Base-by-base conservation (phyloP, 2,329 filamentous ascomycete genomes). In the Fusarium falciforme region DNA sequence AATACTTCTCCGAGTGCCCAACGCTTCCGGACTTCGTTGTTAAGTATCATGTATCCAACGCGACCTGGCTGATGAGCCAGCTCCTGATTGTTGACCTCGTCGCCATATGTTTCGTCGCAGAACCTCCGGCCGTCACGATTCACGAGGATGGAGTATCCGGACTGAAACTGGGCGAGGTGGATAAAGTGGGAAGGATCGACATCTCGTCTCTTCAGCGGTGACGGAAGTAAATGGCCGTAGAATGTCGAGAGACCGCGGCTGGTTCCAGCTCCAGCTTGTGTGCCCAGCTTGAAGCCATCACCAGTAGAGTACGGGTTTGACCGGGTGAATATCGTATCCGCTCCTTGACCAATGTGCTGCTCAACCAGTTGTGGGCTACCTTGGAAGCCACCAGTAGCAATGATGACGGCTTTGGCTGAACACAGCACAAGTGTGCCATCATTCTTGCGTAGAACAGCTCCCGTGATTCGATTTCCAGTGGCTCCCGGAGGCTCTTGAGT, bases 61-160 rank as follows among this genome's bases (percentile, higher is more conserved):
- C 66, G 61, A 5, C 55, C 58, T 4, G 62, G 69, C 38, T 71
- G 66, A 10, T 55, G 69, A 8, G 69, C 66, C 11, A 71, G 66
- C 6, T 71, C 69, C 16, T 71, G 66, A 55, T 71, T 71, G 52
- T 71, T 71, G 29, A 71, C 69, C 38, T 71, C 69, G 6, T 69
- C 69, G 3, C 69, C 69, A 5, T 69, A 66, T n/a, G 69, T 71
- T 40, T 71, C 69, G 20, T 71, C 69, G 22, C 69, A 71, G 61
- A 71, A 71, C 16, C 69, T 47, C 14, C 44, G 59, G 1, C 69
- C 69, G 2, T 64, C 33, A 14, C 62, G 47, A 27, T 71, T 71
- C 17, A 71, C 69, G 3, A 71, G 52, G 2, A 71, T 29, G 1
- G 69, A 69, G 20, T 71, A 69, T 6, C 69, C 69, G 3, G 69